Evolutionary conservation across 345 rosid species (phyloP).

Genomic region (Dovyalis caffra): DNA sequence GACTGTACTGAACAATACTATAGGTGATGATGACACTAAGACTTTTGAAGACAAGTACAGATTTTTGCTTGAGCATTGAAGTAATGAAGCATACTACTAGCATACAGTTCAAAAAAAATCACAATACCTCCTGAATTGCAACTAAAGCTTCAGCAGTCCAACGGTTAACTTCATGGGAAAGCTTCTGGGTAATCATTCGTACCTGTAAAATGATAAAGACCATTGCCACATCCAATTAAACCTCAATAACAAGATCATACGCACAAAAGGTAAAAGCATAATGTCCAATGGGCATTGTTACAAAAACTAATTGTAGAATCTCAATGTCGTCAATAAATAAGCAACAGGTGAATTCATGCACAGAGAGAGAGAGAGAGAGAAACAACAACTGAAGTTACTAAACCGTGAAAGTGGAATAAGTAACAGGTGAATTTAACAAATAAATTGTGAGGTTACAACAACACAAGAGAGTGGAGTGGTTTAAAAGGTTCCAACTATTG

Average conservation of each 20-base stretch:
- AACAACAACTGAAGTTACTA: not conserved
- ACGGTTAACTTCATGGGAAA: conserved; percentile 45
- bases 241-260: not conserved
- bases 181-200: conserved; percentile 39
- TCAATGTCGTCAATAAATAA: not conserved
- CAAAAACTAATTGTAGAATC: not conserved
- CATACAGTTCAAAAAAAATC: not conserved
- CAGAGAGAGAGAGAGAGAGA: not conserved
- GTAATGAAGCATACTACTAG: not conserved
- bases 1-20: not conserved
- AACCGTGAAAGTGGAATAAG: not conserved
- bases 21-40: not conserved
- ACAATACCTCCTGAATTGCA: conserved; percentile 76
- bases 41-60: not conserved
- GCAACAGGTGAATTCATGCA: not conserved
- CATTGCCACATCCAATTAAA: conserved; percentile 11
- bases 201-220: conserved; percentile 45
- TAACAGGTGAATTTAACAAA: not conserved
- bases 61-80: not conserved
- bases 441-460: not conserved
- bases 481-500: not conserved
- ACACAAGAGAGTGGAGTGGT: not conserved
- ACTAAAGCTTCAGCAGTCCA: conserved; percentile 86
- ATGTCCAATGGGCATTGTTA: not conserved
- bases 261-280: not conserved